Evolutionary conservation across 208 protist genomes (phyloP).

Genomic region (Trypanosoma boissoni): DNA sequence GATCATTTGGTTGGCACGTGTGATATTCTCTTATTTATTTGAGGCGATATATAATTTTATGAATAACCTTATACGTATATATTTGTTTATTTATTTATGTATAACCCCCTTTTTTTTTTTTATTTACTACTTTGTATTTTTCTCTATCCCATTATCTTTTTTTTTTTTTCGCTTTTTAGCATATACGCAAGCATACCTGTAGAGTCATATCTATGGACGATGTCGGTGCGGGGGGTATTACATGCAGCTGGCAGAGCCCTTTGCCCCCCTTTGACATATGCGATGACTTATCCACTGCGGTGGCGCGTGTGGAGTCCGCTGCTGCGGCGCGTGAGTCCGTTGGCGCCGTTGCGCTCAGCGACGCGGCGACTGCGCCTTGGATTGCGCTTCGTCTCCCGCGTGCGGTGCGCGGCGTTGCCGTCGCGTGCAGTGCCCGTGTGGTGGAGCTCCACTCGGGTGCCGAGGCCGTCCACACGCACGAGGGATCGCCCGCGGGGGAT

Average conservation of each 20-base stretch:
- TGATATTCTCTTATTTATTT: not conserved
- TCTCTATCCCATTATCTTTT: constrained; percentile 6
- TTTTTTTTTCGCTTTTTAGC: constrained; percentile 5
- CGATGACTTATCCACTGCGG: constrained; percentile 3
- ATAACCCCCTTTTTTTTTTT: constrained; percentile 16
- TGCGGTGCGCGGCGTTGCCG: constrained; percentile 20
- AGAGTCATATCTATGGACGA: not conserved
- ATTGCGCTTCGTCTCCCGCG: constrained; percentile 11
- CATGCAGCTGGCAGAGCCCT: constrained; percentile 24
- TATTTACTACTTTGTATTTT: constrained; percentile 4
- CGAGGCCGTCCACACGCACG: constrained; percentile 18
- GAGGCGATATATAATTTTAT: not conserved
- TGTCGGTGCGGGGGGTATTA: not conserved
- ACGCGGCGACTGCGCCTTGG: constrained; percentile 20
- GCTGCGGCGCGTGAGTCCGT: not conserved
- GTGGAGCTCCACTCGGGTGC: constrained; percentile 15
- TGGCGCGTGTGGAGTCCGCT: constrained; percentile 6
- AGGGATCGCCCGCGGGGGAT: constrained; percentile 7
- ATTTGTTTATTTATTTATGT: constrained; percentile 13
- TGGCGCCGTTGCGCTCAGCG: not conserved
- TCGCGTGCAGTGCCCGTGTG: constrained; percentile 24
- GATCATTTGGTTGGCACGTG: no score
- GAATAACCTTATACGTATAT: constrained; percentile 19
- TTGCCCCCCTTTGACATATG: not conserved
- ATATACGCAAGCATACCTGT: not conserved